These are phyloP conservation scores for Candida ascalaphidarum DNA, from an alignment of 805 yeast genomes.

Conservation along the genomic window DNA sequence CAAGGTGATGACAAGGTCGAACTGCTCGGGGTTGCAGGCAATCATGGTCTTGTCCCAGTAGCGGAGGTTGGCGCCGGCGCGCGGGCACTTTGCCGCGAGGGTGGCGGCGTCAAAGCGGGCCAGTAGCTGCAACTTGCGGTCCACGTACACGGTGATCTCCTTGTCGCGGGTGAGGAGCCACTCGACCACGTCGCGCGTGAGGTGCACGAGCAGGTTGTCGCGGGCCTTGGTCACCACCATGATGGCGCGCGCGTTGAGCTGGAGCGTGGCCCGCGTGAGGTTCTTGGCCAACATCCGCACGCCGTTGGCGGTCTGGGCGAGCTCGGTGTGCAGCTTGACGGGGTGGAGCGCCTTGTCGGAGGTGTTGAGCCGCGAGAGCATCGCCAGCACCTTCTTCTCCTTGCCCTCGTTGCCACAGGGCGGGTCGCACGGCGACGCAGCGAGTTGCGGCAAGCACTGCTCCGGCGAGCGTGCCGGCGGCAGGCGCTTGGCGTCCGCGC, in stretches of 20 bases:
- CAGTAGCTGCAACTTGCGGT: conserved; percentile 53
- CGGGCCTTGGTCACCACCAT: conserved; percentile 87
- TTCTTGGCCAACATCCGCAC: conserved; percentile 70
- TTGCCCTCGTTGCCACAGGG: background rate
- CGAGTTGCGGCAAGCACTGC: background rate
- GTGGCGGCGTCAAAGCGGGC: conserved; percentile 55
- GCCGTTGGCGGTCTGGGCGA: conserved; percentile 76
- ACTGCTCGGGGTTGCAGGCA: conserved; percentile 28
- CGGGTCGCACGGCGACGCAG: no score
- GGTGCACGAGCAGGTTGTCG: conserved; percentile 65
- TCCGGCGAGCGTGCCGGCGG: no score
- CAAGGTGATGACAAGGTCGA: conserved; percentile 35
- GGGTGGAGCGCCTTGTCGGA: conserved; percentile 44
- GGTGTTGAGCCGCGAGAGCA: conserved; percentile 17
- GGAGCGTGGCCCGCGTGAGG: conserved; percentile 61
- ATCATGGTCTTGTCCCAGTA: conserved; percentile 67
- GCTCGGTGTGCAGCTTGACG: conserved; percentile 62
- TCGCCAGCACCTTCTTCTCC: conserved; percentile 7
- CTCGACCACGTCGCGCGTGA: conserved; percentile 72
- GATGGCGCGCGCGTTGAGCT: conserved; percentile 58
- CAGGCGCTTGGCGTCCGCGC: no score
- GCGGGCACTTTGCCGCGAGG: conserved; percentile 38
- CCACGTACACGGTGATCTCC: conserved; percentile 57
- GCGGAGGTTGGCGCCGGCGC: conserved; percentile 37
- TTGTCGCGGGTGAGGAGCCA: conserved; percentile 43